Percentiles rank a stretch among this genome's conserved stretches.
Conservation (phyloP, 1,284 basidiomycete genomes). For the Farysia itapuensis region DNA sequence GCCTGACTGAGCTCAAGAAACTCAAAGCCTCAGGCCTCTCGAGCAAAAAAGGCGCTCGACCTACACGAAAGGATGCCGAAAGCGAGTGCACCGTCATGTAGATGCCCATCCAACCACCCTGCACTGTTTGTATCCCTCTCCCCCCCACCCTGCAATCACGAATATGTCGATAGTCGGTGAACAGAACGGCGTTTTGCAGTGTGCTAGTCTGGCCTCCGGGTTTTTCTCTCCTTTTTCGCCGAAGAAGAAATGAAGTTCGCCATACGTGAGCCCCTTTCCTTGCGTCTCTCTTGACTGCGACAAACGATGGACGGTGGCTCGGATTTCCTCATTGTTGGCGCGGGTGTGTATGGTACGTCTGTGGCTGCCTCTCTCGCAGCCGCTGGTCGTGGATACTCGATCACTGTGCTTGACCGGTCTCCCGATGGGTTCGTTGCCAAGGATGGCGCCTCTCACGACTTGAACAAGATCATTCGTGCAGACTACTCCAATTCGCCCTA, state of each 20-base stretch:
- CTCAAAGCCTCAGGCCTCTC: constrained; percentile 29
- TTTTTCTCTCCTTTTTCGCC: no score
- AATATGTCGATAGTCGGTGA: no score
- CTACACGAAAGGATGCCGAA: constrained; percentile 49
- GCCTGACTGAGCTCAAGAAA: constrained; percentile 75
- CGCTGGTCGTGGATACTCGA: constrained; percentile 69
- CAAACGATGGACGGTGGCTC: no score
- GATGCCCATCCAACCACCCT: no score
- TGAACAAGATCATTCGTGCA: constrained; percentile 72
- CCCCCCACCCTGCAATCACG: no score
- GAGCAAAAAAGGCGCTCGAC: constrained; percentile 41
- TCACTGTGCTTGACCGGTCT: constrained; percentile 67
- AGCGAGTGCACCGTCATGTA: constrained; percentile 49
- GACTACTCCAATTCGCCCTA: constrained; percentile 64
- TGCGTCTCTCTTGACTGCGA: no score
- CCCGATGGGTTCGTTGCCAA: constrained; percentile 63
- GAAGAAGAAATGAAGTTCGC: no score
- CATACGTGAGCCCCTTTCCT: no score
- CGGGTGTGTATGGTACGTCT: constrained; percentile 82
- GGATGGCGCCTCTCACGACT: constrained; percentile 79
- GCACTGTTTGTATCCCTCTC: no score
- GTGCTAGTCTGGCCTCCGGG: no score
- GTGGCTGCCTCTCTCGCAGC: constrained; percentile 71
- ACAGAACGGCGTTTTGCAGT: no score
- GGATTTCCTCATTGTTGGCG: constrained; percentile 68